phyloP scores from a whole-genome alignment of 192 early-diverging fungal genomes.

The Chytriomyces confervae region DNA sequence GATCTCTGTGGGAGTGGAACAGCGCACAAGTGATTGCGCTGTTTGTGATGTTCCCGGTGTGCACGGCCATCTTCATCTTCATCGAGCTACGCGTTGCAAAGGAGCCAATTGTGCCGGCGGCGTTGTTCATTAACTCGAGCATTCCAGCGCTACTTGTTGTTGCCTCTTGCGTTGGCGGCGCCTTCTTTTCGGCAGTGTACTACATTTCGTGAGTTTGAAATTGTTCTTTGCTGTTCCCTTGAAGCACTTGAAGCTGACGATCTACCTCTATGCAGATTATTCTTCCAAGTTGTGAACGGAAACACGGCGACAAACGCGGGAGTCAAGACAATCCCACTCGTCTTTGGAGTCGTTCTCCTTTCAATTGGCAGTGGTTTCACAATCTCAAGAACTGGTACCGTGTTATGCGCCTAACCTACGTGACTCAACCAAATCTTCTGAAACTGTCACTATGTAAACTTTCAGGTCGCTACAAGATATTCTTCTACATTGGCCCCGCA shows the following conservation, averaged over 20 bases:
- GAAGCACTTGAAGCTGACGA: no score
- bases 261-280: conserved; percentile 43
- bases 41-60: conserved; percentile 59
- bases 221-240: no score
- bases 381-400: conserved; percentile 56
- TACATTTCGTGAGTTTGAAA: conserved; percentile 65
- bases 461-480: conserved; percentile 61
- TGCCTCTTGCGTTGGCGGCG: conserved; percentile 54
- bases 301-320: conserved; percentile 78
- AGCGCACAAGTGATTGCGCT: conserved; percentile 68
- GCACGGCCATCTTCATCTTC: conserved; percentile 51
- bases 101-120: conserved; percentile 77
- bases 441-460: no score
- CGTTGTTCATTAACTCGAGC: conserved; percentile 62
- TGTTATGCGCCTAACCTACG: no score
- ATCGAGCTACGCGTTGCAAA: conserved; percentile 69
- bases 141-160: conserved; percentile 38
- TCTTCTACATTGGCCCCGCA: conserved; percentile 65
- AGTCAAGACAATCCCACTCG: conserved; percentile 74
- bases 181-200: conserved; percentile 63
- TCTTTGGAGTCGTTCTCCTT: conserved; percentile 71
- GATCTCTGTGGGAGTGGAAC: conserved; percentile 64
- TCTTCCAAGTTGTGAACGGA: conserved; percentile 74
- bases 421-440: no score
- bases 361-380: conserved; percentile 69